phyloP scores from a whole-genome alignment of 495 filamentous ascomycete species.

The Penicillium verhagenii region DNA sequence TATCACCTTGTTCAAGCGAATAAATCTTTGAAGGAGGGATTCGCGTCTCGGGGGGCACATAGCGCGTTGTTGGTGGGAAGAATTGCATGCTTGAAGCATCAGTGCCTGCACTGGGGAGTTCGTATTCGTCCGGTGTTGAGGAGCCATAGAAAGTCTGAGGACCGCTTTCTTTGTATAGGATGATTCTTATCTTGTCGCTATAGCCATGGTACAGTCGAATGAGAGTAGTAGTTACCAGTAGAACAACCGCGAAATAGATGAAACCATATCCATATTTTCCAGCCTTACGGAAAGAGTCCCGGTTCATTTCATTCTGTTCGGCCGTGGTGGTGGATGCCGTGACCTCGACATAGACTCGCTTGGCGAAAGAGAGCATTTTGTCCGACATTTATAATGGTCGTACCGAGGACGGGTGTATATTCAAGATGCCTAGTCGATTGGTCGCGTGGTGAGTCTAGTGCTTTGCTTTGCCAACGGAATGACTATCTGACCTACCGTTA shows the following conservation, averaged over 20 bases:
- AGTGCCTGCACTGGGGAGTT: constrained; percentile 66
- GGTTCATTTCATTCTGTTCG: constrained; percentile 67
- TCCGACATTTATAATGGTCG: constrained; percentile 13
- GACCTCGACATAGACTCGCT: constrained; percentile 73
- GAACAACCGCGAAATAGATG: constrained; percentile 77
- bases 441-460: neutral
- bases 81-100: constrained; percentile 66
- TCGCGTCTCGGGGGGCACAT: constrained; percentile 55
- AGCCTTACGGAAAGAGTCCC: constrained; percentile 77
- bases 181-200: constrained; percentile 84
- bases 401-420: neutral
- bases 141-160: constrained; percentile 48
- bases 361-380: constrained; percentile 49
- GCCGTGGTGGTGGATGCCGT: constrained; percentile 66
- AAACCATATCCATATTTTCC: constrained; percentile 86
- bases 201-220: constrained; percentile 79
- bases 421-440: neutral
- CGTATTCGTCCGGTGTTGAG: constrained; percentile 64
- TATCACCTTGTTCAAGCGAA: constrained; percentile 69
- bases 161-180: constrained; percentile 74
- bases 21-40: constrained; percentile 65
- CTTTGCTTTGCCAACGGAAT: neutral
- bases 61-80: constrained; percentile 59
- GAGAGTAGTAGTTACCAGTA: constrained; percentile 60
- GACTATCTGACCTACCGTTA: neutral